phyloP scores from a whole-genome alignment of 139 green algal species.

The Ulvella scutata region DNA sequence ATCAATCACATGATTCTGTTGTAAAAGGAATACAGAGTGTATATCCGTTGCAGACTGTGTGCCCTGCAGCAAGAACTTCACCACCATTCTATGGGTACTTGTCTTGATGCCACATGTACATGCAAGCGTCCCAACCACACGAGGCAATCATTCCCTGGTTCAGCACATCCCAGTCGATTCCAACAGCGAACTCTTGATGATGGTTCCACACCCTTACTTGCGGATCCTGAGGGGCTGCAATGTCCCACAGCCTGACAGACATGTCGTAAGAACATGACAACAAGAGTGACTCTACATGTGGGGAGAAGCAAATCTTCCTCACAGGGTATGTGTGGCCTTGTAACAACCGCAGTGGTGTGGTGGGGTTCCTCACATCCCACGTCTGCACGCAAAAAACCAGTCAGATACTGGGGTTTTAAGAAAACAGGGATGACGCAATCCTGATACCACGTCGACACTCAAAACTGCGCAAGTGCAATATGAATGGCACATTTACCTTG shows the following conservation, averaged over 20 bases:
- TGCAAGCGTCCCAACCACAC: constrained; percentile 71
- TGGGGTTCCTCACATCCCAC: constrained; percentile 66
- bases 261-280: constrained; percentile 88
- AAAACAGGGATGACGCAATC: neutral
- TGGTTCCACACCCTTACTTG: constrained; percentile 54
- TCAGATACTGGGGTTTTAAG: too few species aligned
- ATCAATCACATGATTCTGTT: too few species aligned
- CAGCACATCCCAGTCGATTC: constrained; percentile 74
- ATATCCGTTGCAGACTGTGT: too few species aligned
- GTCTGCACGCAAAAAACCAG: constrained; percentile 8
- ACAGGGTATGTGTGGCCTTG: constrained; percentile 62
- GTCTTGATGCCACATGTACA: constrained; percentile 44
- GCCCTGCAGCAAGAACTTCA: too few species aligned
- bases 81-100: neutral
- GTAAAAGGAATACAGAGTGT: too few species aligned
- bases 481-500: too few species aligned
- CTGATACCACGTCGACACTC: too few species aligned
- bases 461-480: too few species aligned
- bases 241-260: constrained; percentile 89
- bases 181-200: constrained; percentile 81
- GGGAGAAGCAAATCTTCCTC: constrained; percentile 71
- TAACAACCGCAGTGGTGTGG: neutral
- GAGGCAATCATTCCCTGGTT: constrained; percentile 65
- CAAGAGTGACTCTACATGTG: constrained; percentile 62
- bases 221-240: constrained; percentile 34